Conservation (phyloP, 2,329 filamentous ascomycete species). For the Fusarium humuli region DNA sequence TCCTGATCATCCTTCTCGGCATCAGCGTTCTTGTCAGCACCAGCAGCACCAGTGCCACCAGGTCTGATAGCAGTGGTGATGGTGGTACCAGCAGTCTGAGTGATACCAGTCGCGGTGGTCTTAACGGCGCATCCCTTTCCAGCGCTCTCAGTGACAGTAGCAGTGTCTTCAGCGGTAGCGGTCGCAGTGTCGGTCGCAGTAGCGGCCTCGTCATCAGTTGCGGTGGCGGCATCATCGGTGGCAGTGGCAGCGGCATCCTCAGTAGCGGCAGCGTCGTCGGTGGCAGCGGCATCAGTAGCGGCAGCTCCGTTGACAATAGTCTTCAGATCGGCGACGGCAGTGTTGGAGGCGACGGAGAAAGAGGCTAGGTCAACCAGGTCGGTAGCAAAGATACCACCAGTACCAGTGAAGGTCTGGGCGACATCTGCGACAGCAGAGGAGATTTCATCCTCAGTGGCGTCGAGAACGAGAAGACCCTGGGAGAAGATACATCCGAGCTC, state of each 20-base stretch:
- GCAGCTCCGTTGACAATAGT: constrained; percentile 7
- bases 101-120: not conserved
- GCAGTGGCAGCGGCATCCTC: not conserved
- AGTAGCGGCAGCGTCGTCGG: not conserved
- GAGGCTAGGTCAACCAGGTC: not conserved
- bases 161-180: not conserved
- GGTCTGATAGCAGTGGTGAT: not conserved
- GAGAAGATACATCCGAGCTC: constrained; percentile 22
- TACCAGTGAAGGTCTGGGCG: constrained; percentile 10
- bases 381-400: constrained; percentile 8
- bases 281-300: not conserved
- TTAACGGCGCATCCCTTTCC: not conserved
- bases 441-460: constrained; percentile 13
- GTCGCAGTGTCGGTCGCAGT: not conserved
- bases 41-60: not conserved
- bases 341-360: constrained; percentile 3
- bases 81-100: not conserved
- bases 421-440: constrained; percentile 1
- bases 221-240: not conserved
- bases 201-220: not conserved
- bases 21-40: not conserved
- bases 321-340: constrained; percentile 8
- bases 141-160: not conserved
- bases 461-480: not conserved
- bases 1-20: not conserved